phyloP scores from a whole-genome alignment of 106 monocot species.

The Dendrobium huoshanense region DNA sequence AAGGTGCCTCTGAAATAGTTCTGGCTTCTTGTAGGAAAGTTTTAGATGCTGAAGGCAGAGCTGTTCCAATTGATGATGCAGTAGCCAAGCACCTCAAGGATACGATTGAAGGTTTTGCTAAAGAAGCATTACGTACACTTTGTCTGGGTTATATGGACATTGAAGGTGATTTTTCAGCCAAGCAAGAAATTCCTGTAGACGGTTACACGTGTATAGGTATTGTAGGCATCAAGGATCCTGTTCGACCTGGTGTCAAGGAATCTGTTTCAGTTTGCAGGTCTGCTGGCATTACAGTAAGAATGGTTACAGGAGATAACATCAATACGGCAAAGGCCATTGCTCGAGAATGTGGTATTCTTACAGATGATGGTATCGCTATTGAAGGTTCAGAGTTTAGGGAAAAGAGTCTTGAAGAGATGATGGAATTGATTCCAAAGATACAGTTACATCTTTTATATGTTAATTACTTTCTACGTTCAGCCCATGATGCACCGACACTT shows the following conservation, averaged over 20 bases:
- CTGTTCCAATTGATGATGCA: slow-evolving; percentile 25
- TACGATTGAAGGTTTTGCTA: slow-evolving; percentile 36
- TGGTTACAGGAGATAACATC: slow-evolving; percentile 46
- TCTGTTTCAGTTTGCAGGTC: slow-evolving; percentile 37
- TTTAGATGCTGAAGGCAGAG: slow-evolving; percentile 23
- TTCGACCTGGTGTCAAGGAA: slow-evolving; percentile 36
- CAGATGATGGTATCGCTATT: slow-evolving; percentile 34
- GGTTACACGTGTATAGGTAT: slow-evolving; percentile 42
- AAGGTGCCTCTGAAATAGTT: slow-evolving; percentile 42
- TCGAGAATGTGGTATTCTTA: slow-evolving; percentile 41
- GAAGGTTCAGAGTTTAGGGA: slow-evolving; percentile 41
- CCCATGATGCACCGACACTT: no score
- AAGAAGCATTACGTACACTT: slow-evolving; percentile 35
- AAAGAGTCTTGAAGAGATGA: slow-evolving; percentile 31
- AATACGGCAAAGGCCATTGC: slow-evolving; percentile 45
- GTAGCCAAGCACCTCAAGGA: slow-evolving; percentile 12
- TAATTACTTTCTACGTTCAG: no score
- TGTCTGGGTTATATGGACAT: slow-evolving; percentile 39
- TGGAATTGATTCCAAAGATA: slow-evolving; percentile 32
- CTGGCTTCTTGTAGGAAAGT: slow-evolving; percentile 35
- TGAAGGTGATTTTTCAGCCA: slow-evolving; percentile 14
- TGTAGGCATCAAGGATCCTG: slow-evolving; percentile 45
- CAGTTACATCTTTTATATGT: slow-evolving; percentile 13
- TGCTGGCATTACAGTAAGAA: slow-evolving; percentile 38
- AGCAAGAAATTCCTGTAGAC: slow-evolving; percentile 22